A percentile compares a stretch with the other conserved stretches of the same genome.
These are phyloP conservation scores for Yamadazyma dendronema DNA, from an alignment of 1,139 yeast genomes.

Conservation along the genomic window DNA sequence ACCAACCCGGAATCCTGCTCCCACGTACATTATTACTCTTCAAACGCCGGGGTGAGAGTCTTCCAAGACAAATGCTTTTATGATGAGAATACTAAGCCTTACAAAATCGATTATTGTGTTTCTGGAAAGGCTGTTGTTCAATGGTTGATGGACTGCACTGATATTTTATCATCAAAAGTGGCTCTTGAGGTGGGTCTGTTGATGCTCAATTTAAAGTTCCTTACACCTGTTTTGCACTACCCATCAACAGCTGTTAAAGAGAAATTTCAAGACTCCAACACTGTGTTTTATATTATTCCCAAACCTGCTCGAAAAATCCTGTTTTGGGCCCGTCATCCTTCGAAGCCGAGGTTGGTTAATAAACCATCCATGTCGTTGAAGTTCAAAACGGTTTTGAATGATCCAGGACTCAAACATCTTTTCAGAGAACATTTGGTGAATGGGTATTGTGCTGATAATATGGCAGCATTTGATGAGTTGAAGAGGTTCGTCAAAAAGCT, in stretches of 20 bases:
- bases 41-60: constrained; percentile 65
- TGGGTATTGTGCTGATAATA: constrained; percentile 72
- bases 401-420: constrained; percentile 75
- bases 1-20: constrained; percentile 89
- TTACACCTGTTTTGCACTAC: constrained; percentile 25
- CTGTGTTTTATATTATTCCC: constrained; percentile 23
- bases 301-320: constrained; percentile 19
- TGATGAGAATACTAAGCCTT: not conserved
- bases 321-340: constrained; percentile 19
- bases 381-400: constrained; percentile 50
- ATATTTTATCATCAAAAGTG: constrained; percentile 55
- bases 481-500: constrained; percentile 34
- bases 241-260: constrained; percentile 1
- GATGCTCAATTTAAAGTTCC: constrained; percentile 48
- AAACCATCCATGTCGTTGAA: not conserved
- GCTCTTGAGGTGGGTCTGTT: constrained; percentile 61
- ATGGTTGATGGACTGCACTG: constrained; percentile 91
- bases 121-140: constrained; percentile 80
- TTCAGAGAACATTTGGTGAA: constrained; percentile 63
- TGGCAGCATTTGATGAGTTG: constrained; percentile 66
- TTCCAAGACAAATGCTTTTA: constrained; percentile 37
- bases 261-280: not conserved
- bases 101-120: constrained; percentile 37
- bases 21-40: constrained; percentile 72
- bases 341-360: not conserved